These are phyloP conservation scores for Phaeosphaeriaceae sp. DNA, from an alignment of 2,329 filamentous ascomycete genomes.

Conservation along the genomic window DNA sequence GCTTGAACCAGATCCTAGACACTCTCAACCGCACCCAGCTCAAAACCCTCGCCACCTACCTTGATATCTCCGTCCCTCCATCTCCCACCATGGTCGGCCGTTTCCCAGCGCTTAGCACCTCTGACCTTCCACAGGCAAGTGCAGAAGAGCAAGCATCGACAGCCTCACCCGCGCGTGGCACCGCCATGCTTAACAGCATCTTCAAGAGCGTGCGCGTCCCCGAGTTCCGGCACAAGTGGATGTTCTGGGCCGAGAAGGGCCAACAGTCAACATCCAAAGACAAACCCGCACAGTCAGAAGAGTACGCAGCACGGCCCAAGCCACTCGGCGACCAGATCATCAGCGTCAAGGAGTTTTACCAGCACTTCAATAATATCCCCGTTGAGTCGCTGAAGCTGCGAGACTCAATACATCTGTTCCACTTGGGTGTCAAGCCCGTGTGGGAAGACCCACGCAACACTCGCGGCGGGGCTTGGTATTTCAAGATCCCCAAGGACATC, in stretches of 20 bases:
- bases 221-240: constrained; percentile 59
- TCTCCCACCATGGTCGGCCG: constrained; percentile 35
- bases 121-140: constrained; percentile 64
- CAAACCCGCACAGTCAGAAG: constrained; percentile 29
- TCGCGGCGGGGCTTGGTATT: constrained; percentile 88
- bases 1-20: constrained; percentile 22
- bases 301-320: constrained; percentile 56
- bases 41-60: constrained; percentile 18
- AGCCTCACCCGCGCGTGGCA: constrained; percentile 74
- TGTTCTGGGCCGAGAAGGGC: constrained; percentile 59
- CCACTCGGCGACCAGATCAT: constrained; percentile 52
- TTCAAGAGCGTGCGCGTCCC: constrained; percentile 56
- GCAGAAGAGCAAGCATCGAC: constrained; percentile 66
- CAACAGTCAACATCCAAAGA: constrained; percentile 35
- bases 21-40: constrained; percentile 12
- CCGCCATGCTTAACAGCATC: constrained; percentile 68
- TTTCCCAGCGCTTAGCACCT: constrained; percentile 45
- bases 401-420: constrained; percentile 75
- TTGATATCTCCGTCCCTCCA: constrained; percentile 15
- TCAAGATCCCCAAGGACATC: constrained; percentile 80
- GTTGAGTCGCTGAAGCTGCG: constrained; percentile 74
- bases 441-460: constrained; percentile 89
- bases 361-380: constrained; percentile 72
- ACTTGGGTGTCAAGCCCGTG: constrained; percentile 79
- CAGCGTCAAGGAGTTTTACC: constrained; percentile 58